Evolutionary conservation across 2,329 filamentous ascomycete genomes (phyloP), one percentile per base, ranked within the genome.

Genomic region (Teratosphaeria viscida): DNA sequence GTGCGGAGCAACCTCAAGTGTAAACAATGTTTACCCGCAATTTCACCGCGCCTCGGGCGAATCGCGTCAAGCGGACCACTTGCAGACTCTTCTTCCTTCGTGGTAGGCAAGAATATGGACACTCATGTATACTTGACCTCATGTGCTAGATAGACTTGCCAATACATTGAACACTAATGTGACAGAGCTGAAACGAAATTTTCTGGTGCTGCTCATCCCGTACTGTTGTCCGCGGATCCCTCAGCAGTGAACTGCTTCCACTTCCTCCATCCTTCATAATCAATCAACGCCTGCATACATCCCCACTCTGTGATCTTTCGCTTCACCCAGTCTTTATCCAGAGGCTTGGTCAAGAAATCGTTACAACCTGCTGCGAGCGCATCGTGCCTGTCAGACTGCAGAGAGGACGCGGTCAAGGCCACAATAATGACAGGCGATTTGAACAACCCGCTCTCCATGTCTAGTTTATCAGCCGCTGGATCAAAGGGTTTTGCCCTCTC

Each of bases 231-330:
- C 52, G 35, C 29, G 70, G 69, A 49, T 67, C 65, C 54, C 69
- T 66, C 12, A 60, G 43, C 65, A 61, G 75, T 75, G 70, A 89
- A 92, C 68, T 94, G 89, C 73, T 96, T 96, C 94, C 94, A 99
- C 74, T 90, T 90, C 59, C 92, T 85, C 94, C 94, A 99, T 62
- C 94, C 94, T 72, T 97, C 92, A 72, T 94, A 97, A 77, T 99
- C 94, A 70, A 99, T 97, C 29, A 99, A 82, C 8, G 94, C 94
- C 78, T 97, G 94, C 94, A 99, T 99, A 78, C 94, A 97, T 59
- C 94, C 94, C 94, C 94, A 99, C 79, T 99, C 94, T 77, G 95
- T 96, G 67, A 97, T 92, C 74, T 99, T 99, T 60, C 92, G 85
- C 73, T 96, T 90, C 34, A 99, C 83, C 92, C 92, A 99, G 62